Evolutionary conservation across 805 yeast genomes (phyloP).

Genomic region (Suhomyces vadensis): DNA sequence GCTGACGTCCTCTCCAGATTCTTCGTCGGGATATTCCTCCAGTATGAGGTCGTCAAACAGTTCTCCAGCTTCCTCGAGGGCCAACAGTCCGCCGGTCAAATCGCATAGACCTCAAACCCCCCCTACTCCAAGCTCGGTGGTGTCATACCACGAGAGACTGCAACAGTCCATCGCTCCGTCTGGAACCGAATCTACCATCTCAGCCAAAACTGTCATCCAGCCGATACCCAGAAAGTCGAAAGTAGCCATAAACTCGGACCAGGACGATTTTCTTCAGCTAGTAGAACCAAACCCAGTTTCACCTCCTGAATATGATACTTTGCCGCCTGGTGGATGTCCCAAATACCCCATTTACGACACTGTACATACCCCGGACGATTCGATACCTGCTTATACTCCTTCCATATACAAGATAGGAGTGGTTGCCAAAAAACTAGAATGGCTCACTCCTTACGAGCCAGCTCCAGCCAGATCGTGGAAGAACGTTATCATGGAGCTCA

Average conservation of each 20-base stretch:
- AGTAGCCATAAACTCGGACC: not conserved
- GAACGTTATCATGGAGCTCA: constrained; percentile 65
- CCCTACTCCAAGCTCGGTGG: constrained; percentile 7
- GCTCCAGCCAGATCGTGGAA: constrained; percentile 73
- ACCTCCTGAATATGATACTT: constrained; percentile 38
- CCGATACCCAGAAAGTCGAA: not conserved
- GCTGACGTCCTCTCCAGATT: constrained; percentile 5
- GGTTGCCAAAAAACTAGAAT: constrained; percentile 67
- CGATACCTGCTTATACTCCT: constrained; percentile 64
- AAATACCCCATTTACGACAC: constrained; percentile 29
- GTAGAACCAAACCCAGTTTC: constrained; percentile 41
- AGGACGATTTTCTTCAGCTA: constrained; percentile 23
- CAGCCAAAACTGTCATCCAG: not conserved
- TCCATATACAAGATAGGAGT: constrained; percentile 61
- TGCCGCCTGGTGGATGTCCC: constrained; percentile 49
- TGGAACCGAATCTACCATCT: not conserved
- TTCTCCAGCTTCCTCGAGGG: constrained; percentile 7
- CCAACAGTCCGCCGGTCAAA: constrained; percentile 8
- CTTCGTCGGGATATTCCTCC: constrained; percentile 7
- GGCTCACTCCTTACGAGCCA: constrained; percentile 74
- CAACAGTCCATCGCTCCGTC: not conserved
- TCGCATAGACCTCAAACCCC: constrained; percentile 9
- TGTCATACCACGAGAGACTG: not conserved
- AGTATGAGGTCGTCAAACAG: constrained; percentile 7
- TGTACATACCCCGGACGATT: constrained; percentile 35